Evolutionary conservation across 352 stramenopile genomes (phyloP).

Genomic region (Phytopythium vexans): DNA sequence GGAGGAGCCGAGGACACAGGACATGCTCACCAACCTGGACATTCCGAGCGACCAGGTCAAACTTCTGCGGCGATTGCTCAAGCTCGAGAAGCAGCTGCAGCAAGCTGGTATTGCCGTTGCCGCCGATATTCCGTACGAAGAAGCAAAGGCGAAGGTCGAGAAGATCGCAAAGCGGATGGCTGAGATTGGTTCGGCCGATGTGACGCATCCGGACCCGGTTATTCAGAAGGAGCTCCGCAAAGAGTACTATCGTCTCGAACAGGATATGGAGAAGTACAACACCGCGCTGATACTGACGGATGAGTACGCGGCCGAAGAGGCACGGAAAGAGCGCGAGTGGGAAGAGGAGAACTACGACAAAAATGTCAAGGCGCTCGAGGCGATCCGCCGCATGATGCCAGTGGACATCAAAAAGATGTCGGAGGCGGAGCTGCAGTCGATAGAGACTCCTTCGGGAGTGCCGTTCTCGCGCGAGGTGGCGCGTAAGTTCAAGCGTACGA

Average conservation of each 20-base stretch:
- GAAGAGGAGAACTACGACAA: slow-evolving; percentile 86
- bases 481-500: slow-evolving; percentile 92
- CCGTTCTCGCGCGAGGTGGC: slow-evolving; percentile 75
- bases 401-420: slow-evolving; percentile 91
- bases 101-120: slow-evolving; percentile 86
- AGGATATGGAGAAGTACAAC: slow-evolving; percentile 95
- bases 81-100: slow-evolving; percentile 83
- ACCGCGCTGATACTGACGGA: slow-evolving; percentile 90
- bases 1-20: no score
- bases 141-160: slow-evolving; percentile 88
- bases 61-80: no score
- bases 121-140: slow-evolving; percentile 92
- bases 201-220: slow-evolving; percentile 72
- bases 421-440: slow-evolving; percentile 75
- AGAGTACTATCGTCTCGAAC: slow-evolving; percentile 92
- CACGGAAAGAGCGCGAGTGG: slow-evolving; percentile 88
- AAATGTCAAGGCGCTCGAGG: slow-evolving; percentile 87
- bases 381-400: slow-evolving; percentile 90
- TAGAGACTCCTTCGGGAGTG: slow-evolving; percentile 70
- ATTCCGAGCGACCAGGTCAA: no score
- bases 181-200: slow-evolving; percentile 91
- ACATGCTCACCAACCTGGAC: no score
- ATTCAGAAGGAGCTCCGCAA: slow-evolving; percentile 86
- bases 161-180: slow-evolving; percentile 90
- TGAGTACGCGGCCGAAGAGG: slow-evolving; percentile 89